These are phyloP conservation scores for Sporisorium exsertum DNA, from an alignment of 1,284 basidiomycete species.

Conservation along the genomic window DNA sequence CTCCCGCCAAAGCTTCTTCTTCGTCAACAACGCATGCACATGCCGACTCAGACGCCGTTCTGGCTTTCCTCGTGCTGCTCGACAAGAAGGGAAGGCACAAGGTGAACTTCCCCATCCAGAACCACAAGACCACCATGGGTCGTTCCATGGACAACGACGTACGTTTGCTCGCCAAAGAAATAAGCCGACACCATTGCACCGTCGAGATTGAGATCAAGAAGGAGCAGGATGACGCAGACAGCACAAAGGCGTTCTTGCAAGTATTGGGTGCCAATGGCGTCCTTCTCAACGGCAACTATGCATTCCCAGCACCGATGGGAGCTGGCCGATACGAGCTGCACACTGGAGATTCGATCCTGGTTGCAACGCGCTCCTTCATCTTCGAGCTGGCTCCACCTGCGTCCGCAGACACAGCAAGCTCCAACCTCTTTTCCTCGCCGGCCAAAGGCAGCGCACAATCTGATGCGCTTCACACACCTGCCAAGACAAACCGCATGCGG, in stretches of 20 bases:
- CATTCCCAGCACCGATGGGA: conserved; percentile 32
- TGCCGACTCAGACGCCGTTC: conserved; percentile 11
- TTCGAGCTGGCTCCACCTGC: conserved; percentile 26
- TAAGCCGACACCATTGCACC: conserved; percentile 49
- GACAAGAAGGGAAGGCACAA: conserved; percentile 48
- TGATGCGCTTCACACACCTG: conserved; percentile 20
- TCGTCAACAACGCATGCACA: neutral
- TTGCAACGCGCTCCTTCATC: conserved; percentile 35
- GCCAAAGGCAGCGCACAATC: conserved; percentile 12
- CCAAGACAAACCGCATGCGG: conserved; percentile 10
- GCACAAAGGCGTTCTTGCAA: conserved; percentile 32
- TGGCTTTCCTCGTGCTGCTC: conserved; percentile 39
- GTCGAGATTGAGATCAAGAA: conserved; percentile 47
- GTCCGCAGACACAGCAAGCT: neutral
- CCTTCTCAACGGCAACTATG: conserved; percentile 24
- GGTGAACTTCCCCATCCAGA: conserved; percentile 41
- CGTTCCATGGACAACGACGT: conserved; percentile 46
- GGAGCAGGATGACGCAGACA: neutral
- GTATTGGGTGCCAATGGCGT: conserved; percentile 46
- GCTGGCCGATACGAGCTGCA: conserved; percentile 36
- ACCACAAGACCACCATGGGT: conserved; percentile 42
- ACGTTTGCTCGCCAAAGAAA: conserved; percentile 36
- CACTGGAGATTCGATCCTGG: conserved; percentile 31
- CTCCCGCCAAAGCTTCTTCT: conserved; percentile 19
- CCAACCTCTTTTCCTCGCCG: conserved; percentile 21